phyloP scores from a whole-genome alignment of 345 rosid genomes.

The Limnanthes douglasii region DNA sequence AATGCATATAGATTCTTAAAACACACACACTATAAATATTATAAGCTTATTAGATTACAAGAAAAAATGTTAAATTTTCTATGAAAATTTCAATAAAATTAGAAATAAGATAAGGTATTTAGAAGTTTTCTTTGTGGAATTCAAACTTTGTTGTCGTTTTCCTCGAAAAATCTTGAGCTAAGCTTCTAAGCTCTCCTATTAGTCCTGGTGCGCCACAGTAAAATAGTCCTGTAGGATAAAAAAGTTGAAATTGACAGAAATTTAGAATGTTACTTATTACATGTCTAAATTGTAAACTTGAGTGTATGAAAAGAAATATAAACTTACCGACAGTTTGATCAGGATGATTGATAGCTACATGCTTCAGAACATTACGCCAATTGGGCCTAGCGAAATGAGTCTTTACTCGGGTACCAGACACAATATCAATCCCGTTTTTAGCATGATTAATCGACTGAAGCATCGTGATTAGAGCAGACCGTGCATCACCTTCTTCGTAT shows the following conservation, averaged over 20 bases:
- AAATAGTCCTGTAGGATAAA: slow-evolving; percentile 35
- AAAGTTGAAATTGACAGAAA: background rate
- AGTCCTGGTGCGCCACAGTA: slow-evolving; percentile 55
- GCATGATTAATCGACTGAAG: slow-evolving; percentile 66
- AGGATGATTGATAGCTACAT: slow-evolving; percentile 40
- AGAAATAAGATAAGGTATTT: background rate
- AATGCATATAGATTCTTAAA: too few species aligned
- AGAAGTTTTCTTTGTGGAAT: slow-evolving; percentile 76
- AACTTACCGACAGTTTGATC: slow-evolving; percentile 50
- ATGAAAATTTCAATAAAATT: too few species aligned
- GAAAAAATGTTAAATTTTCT: too few species aligned
- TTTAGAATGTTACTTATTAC: background rate
- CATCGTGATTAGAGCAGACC: slow-evolving; percentile 70
- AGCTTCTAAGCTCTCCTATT: slow-evolving; percentile 33
- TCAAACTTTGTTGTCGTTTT: slow-evolving; percentile 68
- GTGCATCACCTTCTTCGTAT: slow-evolving; percentile 75
- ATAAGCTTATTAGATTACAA: too few species aligned
- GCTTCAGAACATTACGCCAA: slow-evolving; percentile 62
- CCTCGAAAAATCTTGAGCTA: slow-evolving; percentile 61
- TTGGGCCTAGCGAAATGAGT: slow-evolving; percentile 63
- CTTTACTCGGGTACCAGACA: slow-evolving; percentile 44
- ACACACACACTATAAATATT: too few species aligned
- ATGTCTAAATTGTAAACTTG: background rate
- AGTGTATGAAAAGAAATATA: background rate
- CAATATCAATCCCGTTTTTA: slow-evolving; percentile 53